These are phyloP conservation scores for Ophiostoma triangulosporum DNA, from an alignment of 2,329 filamentous ascomycete genomes.

Conservation along the genomic window DNA sequence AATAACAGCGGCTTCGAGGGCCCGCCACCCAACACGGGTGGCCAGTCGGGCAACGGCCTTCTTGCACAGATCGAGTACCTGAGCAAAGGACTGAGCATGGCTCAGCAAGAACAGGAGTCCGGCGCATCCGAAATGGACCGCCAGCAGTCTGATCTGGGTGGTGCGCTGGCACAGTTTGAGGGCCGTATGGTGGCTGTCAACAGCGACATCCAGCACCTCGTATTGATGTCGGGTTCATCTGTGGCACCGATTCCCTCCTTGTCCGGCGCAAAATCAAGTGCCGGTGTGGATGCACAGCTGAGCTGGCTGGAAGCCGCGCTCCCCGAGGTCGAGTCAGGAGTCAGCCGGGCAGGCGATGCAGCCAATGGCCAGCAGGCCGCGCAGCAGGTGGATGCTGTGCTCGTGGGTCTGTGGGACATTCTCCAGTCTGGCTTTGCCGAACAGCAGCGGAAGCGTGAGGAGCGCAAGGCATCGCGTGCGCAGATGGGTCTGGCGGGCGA, in stretches of 20 bases:
- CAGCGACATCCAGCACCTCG: constrained; percentile 45
- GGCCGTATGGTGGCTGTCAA: constrained; percentile 50
- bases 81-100: constrained; percentile 47
- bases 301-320: constrained; percentile 53
- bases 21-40: constrained; percentile 26
- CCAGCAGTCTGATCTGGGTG: constrained; percentile 17
- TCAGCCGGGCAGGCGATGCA: constrained; percentile 24
- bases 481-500: constrained; percentile 46
- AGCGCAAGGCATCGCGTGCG: constrained; percentile 36
- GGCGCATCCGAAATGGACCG: constrained; percentile 9
- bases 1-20: constrained; percentile 32
- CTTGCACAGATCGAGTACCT: constrained; percentile 55
- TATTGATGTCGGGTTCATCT: constrained; percentile 27
- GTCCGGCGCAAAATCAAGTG: constrained; percentile 37
- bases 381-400: constrained; percentile 42
- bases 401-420: constrained; percentile 43
- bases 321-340: constrained; percentile 31
- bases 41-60: constrained; percentile 34
- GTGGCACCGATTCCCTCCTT: constrained; percentile 43
- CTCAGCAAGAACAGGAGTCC: constrained; percentile 42
- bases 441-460: constrained; percentile 38
- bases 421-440: constrained; percentile 43
- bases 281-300: constrained; percentile 52
- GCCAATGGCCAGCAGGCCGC: constrained; percentile 26
- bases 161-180: constrained; percentile 29